Evolutionary conservation across 768 basidiomycete genomes (phyloP).

Genomic region (Boletus sp.): DNA sequence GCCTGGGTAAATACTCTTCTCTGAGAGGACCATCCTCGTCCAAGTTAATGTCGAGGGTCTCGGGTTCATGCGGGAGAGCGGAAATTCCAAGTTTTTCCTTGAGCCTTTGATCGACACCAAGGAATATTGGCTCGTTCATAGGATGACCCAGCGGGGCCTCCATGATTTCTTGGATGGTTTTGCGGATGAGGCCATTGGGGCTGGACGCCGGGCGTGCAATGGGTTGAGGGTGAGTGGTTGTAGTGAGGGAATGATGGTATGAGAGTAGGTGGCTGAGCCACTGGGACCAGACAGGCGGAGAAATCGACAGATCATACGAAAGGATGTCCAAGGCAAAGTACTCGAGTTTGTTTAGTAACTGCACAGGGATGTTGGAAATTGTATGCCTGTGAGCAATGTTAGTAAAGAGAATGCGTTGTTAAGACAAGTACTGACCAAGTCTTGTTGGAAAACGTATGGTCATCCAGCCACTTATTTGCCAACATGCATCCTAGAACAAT

Average conservation of each 20-base stretch:
- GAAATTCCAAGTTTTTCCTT: constrained; percentile 49
- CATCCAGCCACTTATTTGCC: constrained; percentile 86
- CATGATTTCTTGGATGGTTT: constrained; percentile 65
- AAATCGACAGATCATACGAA: constrained; percentile 64
- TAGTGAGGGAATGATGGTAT: constrained; percentile 62
- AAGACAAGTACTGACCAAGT: constrained; percentile 57
- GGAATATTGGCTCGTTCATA: constrained; percentile 57
- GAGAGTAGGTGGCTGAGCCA: constrained; percentile 67
- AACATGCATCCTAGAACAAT: constrained; percentile 81
- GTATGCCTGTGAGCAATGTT: constrained; percentile 54
- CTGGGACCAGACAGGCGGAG: constrained; percentile 59
- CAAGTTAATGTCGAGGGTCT: constrained; percentile 69
- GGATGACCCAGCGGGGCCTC: constrained; percentile 40
- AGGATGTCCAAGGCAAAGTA: constrained; percentile 68
- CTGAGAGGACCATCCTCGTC: constrained; percentile 81
- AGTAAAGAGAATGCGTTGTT: background rate
- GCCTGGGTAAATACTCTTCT: constrained; percentile 76
- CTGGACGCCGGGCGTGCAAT: constrained; percentile 75
- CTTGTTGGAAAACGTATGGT: constrained; percentile 87
- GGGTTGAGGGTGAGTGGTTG: constrained; percentile 62
- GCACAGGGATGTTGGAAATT: constrained; percentile 72
- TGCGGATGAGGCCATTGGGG: constrained; percentile 66
- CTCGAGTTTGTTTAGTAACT: constrained; percentile 68
- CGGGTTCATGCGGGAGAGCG: constrained; percentile 36
- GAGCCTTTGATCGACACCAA: constrained; percentile 65